These are phyloP conservation scores for Xylariaceae sp. DNA, from an alignment of 2,329 filamentous ascomycete species.

Conservation along the genomic window DNA sequence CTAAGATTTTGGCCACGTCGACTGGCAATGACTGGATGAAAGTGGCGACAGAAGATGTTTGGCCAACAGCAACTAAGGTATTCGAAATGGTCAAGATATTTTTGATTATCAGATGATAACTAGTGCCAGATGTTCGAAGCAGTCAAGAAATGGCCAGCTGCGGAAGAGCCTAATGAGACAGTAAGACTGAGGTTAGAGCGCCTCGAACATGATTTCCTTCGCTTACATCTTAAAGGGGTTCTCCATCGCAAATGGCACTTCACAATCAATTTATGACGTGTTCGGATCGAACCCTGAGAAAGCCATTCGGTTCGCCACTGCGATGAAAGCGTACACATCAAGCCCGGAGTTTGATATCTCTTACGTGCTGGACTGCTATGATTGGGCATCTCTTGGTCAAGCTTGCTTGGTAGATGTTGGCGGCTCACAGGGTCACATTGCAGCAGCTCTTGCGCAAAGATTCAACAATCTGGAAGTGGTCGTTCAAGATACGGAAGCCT, in stretches of 20 bases:
- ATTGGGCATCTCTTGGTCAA: constrained; percentile 14
- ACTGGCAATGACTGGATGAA: constrained; percentile 16
- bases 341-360: neutral
- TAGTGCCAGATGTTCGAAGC: constrained; percentile 17
- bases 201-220: neutral
- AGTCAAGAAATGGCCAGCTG: constrained; percentile 22
- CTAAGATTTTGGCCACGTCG: constrained; percentile 13
- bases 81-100: constrained; percentile 2
- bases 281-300: neutral
- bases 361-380: constrained; percentile 12
- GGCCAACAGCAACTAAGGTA: constrained; percentile 17
- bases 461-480: constrained; percentile 10
- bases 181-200: constrained; percentile 8
- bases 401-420: constrained; percentile 18
- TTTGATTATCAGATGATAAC: neutral
- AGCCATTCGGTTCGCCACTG: neutral
- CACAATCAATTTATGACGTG: neutral
- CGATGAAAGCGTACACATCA: neutral
- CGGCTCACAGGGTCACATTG: constrained; percentile 23
- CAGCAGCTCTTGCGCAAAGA: constrained; percentile 8
- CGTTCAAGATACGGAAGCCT: constrained; percentile 17
- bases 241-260: constrained; percentile 7
- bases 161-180: constrained; percentile 22
- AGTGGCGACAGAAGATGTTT: constrained; percentile 16
- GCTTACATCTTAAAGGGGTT: too few species aligned